Evolutionary conservation across 2,329 filamentous ascomycete species (phyloP), one percentile per base, ranked within the genome.

Genomic region (Hypoxylon sp.): DNA sequence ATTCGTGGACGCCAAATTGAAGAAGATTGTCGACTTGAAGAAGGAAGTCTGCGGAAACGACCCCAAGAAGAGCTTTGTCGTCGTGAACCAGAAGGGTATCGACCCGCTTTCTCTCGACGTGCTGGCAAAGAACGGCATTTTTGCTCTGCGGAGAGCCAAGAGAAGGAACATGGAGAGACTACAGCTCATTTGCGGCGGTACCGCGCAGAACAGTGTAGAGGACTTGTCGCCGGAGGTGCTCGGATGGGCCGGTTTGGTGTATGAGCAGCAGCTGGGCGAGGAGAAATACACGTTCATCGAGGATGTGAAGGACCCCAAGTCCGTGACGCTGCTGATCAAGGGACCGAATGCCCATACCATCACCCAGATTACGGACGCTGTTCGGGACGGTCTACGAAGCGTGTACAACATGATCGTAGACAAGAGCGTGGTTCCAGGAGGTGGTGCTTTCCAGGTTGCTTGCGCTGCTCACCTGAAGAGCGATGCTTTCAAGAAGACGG

Each of bases 321-420:
- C 95, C 1, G 96, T 99, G 48, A 99, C 96, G 14, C 85, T 99
- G 30, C 86, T 99, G 75, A 98, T 99, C 85, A 99, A 98, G 85
- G 96, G 96, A 22, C 96, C 96, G 69, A 99, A 99, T 81, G 85
- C 90, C 76, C 96, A 99, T 83, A 98, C 95, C 66, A 99, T 99
- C 74, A 89, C 92, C 12, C 96, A 99, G 80, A 93, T 99, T 76
- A 97, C 93, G 70, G 96, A 99, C 77, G 96, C 96, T 2, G 96
- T 98, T 45, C 89, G 96, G 56, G 96, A 99, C 77, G 96, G 96
- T 67, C 86, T 99, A 71, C 89, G 96, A 76, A 97, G 93, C 78
- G 96, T 98, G 51, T 98, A 97, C 87, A 99, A 99, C 85, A 97
- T 97, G 85, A 98, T 99, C 78, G 95, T 98, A n/a, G 96, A 99